phyloP scores from a whole-genome alignment of 148 eudicot genomes.

The Cornus kousa region DNA sequence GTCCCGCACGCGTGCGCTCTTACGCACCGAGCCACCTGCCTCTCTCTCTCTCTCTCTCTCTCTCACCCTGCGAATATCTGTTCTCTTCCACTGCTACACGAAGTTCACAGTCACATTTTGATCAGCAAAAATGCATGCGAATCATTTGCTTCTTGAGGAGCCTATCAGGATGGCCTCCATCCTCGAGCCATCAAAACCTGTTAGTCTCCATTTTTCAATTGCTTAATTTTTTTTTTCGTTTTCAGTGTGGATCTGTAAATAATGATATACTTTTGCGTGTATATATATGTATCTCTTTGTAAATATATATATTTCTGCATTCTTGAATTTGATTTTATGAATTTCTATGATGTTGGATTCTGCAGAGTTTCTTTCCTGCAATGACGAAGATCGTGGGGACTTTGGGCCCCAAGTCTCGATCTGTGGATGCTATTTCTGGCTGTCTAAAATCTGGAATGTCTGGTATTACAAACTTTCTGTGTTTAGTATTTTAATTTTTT shows the following conservation, averaged over 20 bases:
- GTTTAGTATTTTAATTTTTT: neutral
- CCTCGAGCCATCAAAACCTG: slow-evolving; percentile 76
- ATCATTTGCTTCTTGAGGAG: slow-evolving; percentile 74
- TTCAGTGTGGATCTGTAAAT: neutral
- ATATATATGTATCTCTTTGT: neutral
- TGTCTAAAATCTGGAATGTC: slow-evolving; percentile 81
- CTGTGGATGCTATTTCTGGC: slow-evolving; percentile 58
- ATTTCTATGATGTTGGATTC: neutral
- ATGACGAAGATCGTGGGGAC: slow-evolving; percentile 92
- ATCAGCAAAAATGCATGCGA: slow-evolving; percentile 51
- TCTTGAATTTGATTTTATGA: slow-evolving; percentile 4
- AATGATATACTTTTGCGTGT: neutral
- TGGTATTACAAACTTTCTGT: slow-evolving; percentile 32
- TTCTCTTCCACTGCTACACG: neutral
- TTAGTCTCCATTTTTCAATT: slow-evolving; percentile 18
- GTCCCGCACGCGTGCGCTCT: too few relatives aligned
- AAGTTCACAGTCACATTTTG: neutral
- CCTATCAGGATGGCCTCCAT: slow-evolving; percentile 82
- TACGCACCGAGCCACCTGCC: too few relatives aligned
- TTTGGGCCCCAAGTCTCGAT: slow-evolving; percentile 64
- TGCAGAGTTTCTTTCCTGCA: slow-evolving; percentile 66
- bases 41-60: neutral
- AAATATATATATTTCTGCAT: neutral
- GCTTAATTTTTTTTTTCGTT: neutral
- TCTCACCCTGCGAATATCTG: neutral